These are phyloP conservation scores for Phytophthora litchii DNA, from an alignment of 352 stramenopile genomes.

Conservation along the genomic window DNA sequence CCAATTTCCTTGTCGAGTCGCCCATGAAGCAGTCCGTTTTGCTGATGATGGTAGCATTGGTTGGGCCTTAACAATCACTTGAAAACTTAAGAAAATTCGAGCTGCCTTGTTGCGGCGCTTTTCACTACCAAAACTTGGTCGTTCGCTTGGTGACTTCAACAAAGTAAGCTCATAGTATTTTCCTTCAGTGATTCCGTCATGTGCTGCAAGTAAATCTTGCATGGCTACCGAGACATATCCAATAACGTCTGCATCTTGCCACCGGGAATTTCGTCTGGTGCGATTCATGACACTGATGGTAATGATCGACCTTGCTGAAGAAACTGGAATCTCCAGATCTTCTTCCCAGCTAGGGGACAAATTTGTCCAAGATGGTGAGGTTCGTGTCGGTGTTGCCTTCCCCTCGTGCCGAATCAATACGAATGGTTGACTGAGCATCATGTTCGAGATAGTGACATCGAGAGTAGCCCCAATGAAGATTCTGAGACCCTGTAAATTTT, in stretches of 20 bases:
- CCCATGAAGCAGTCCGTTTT: slow-evolving; percentile 20
- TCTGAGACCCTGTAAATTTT: slow-evolving; percentile 44
- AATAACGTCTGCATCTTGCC: slow-evolving; percentile 35
- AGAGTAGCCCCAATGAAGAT: slow-evolving; percentile 54
- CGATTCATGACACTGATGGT: slow-evolving; percentile 55
- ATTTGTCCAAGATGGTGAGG: slow-evolving; percentile 58
- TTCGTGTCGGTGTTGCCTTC: slow-evolving; percentile 31
- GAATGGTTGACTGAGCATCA: slow-evolving; percentile 56
- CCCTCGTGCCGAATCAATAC: slow-evolving; percentile 56
- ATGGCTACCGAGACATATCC: slow-evolving; percentile 49
- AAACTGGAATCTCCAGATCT: slow-evolving; percentile 56
- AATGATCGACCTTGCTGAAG: slow-evolving; percentile 43
- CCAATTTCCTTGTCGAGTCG: slow-evolving; percentile 49
- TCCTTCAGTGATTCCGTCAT: slow-evolving; percentile 20
- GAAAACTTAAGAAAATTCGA: slow-evolving; percentile 38
- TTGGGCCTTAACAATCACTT: slow-evolving; percentile 34
- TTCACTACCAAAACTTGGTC: not conserved
- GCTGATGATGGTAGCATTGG: slow-evolving; percentile 3
- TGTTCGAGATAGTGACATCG: slow-evolving; percentile 42
- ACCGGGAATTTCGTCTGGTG: slow-evolving; percentile 21
- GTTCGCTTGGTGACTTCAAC: slow-evolving; percentile 8
- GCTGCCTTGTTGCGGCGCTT: slow-evolving; percentile 1
- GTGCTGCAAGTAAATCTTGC: slow-evolving; percentile 40
- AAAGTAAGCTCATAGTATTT: slow-evolving; percentile 31
- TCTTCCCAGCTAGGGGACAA: slow-evolving; percentile 69